Evolutionary conservation across 495 filamentous ascomycete species (phyloP).

Genomic region (Hyaloscypha finlandica): DNA sequence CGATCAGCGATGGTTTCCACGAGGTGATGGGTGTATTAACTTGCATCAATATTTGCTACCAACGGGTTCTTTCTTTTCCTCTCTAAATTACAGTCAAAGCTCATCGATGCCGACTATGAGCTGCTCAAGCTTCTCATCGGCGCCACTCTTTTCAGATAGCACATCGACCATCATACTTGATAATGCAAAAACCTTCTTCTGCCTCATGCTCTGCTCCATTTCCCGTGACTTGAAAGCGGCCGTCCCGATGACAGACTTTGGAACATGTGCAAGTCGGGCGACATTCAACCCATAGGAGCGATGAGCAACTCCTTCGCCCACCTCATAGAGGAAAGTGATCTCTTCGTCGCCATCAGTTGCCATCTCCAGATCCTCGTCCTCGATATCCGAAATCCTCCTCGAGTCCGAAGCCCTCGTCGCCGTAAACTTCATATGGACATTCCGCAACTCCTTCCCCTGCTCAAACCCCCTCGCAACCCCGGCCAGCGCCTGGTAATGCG

Average conservation of each 20-base stretch:
- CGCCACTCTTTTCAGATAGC: conserved; percentile 12
- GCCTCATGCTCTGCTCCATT: conserved; percentile 73
- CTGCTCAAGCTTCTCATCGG: conserved; percentile 23
- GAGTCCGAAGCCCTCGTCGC: conserved; percentile 10
- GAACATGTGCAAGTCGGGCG: conserved; percentile 81
- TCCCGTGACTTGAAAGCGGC: conserved; percentile 78
- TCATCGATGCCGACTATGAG: conserved; percentile 33
- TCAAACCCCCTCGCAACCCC: conserved; percentile 79
- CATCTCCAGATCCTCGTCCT: conserved; percentile 1
- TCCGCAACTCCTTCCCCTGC: conserved; percentile 42
- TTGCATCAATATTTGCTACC: conserved; percentile 17
- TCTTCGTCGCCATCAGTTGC: conserved; percentile 46
- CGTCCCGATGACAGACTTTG: conserved; percentile 70
- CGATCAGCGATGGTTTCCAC: background rate
- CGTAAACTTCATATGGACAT: conserved; percentile 51
- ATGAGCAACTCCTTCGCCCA: conserved; percentile 87
- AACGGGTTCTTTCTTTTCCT: conserved; percentile 1
- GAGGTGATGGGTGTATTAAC: conserved; percentile 2
- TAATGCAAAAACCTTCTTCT: conserved; percentile 52
- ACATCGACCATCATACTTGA: conserved; percentile 48
- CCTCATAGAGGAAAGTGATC: conserved; percentile 82
- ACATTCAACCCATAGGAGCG: conserved; percentile 94
- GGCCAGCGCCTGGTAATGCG: conserved; percentile 89
- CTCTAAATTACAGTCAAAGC: conserved; percentile 20
- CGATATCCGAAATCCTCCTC: conserved; percentile 8